These are phyloP conservation scores for Saraca asoca DNA, from an alignment of 331 rosid species.

Conservation along the genomic window DNA sequence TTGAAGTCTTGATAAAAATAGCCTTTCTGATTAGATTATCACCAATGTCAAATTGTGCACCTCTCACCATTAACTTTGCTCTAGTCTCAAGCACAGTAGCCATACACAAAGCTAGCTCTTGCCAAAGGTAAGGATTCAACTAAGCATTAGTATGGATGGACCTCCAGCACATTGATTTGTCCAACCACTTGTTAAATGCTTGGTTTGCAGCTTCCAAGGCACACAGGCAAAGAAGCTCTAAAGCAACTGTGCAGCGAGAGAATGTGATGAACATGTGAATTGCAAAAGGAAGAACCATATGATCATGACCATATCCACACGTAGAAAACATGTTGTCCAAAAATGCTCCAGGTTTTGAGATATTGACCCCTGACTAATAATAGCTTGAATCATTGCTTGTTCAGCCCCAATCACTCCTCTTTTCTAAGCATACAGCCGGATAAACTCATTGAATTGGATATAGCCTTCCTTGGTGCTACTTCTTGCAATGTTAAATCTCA, in stretches of 20 bases:
- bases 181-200: slow-evolving; percentile 76
- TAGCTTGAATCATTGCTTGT: slow-evolving; percentile 75
- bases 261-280: slow-evolving; percentile 70
- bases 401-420: slow-evolving; percentile 61
- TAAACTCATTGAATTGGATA: slow-evolving; percentile 60
- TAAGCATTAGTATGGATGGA: slow-evolving; percentile 72
- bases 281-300: slow-evolving; percentile 71
- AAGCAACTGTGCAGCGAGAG: slow-evolving; percentile 74
- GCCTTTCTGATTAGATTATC: slow-evolving; percentile 84
- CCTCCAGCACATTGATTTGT: slow-evolving; percentile 81
- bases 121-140: too few relatives aligned
- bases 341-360: slow-evolving; percentile 61
- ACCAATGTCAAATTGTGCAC: slow-evolving; percentile 78
- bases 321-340: slow-evolving; percentile 83
- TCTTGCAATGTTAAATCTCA: too few relatives aligned
- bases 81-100: too few relatives aligned
- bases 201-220: slow-evolving; percentile 87
- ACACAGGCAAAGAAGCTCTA: slow-evolving; percentile 80
- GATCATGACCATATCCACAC: slow-evolving; percentile 82
- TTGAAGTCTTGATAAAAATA: slow-evolving; percentile 73
- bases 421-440: slow-evolving; percentile 65
- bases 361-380: slow-evolving; percentile 56
- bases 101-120: too few relatives aligned
- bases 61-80: too few relatives aligned
- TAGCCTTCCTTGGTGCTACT: too few relatives aligned